A percentile compares a stretch with the other conserved stretches of the same genome.
Conservation (phyloP, 1,284 basidiomycete genomes). For the Puccinia coronata region DNA sequence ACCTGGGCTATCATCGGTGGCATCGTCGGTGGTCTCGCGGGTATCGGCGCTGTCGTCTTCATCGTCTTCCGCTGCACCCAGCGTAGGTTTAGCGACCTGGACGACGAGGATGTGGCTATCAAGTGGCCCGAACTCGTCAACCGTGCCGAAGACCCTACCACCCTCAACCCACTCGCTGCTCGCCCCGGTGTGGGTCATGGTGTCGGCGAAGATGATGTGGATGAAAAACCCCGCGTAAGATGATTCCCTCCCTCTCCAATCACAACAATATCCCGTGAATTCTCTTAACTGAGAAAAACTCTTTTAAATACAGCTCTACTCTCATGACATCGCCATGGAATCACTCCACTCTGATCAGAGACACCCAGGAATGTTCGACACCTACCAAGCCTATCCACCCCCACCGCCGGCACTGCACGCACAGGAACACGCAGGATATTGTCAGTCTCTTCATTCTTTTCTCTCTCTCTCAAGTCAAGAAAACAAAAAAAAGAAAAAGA, state of each 20-base stretch:
- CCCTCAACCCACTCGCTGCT: constrained; percentile 55
- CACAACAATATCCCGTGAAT: no score
- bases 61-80: constrained; percentile 53
- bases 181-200: constrained; percentile 53
- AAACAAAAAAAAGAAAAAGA: no score
- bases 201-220: constrained; percentile 53
- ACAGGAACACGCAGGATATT: constrained; percentile 4
- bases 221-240: constrained; percentile 45
- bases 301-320: neutral
- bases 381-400: constrained; percentile 7
- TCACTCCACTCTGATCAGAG: constrained; percentile 16
- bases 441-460: neutral
- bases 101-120: constrained; percentile 53
- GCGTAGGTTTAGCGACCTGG: constrained; percentile 54
- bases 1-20: constrained; percentile 56
- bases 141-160: constrained; percentile 52
- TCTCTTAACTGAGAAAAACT: no score
- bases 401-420: constrained; percentile 12
- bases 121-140: constrained; percentile 55
- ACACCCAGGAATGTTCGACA: constrained; percentile 11
- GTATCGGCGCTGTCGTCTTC: constrained; percentile 52
- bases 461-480: constrained; percentile 7
- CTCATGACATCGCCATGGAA: constrained; percentile 27
- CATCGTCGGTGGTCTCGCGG: constrained; percentile 54
- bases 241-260: no score